Percentiles rank a stretch among this genome's conserved stretches.
Evolutionary conservation across 2,329 filamentous ascomycete species (phyloP).

Genomic region (Simplicillium aogashimaense): DNA sequence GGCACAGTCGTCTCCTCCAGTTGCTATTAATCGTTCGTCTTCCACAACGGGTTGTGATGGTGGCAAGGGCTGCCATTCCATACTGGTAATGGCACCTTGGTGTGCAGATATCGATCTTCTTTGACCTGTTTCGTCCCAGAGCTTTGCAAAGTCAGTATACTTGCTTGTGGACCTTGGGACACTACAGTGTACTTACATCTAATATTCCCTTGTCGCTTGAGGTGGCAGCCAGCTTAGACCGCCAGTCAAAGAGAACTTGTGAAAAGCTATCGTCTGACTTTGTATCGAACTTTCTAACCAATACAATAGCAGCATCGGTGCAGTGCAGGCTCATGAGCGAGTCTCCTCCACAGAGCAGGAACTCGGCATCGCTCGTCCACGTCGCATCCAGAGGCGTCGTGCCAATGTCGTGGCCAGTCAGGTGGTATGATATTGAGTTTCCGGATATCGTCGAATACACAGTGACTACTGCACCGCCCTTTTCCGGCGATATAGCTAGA

Average conservation of each 20-base stretch:
- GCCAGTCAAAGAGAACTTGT: slow-evolving; percentile 46
- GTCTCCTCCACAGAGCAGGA: slow-evolving; percentile 49
- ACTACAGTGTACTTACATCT: slow-evolving; percentile 37
- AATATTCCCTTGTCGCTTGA: slow-evolving; percentile 49
- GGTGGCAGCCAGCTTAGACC: slow-evolving; percentile 44
- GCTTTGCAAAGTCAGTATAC: slow-evolving; percentile 19
- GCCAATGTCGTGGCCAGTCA: slow-evolving; percentile 39
- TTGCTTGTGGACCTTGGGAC: slow-evolving; percentile 6
- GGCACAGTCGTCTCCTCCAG: slow-evolving; percentile 51
- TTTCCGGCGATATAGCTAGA: slow-evolving; percentile 46
- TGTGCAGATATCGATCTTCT: slow-evolving; percentile 49
- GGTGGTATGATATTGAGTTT: slow-evolving; percentile 34
- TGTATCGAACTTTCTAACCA: slow-evolving; percentile 39
- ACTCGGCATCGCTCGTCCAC: slow-evolving; percentile 50
- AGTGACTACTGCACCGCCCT: slow-evolving; percentile 43
- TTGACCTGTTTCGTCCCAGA: slow-evolving; percentile 46
- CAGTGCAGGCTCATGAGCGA: slow-evolving; percentile 38
- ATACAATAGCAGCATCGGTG: slow-evolving; percentile 33
- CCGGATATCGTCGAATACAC: slow-evolving; percentile 36
- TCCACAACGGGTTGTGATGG: slow-evolving; percentile 22
- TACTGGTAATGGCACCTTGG: slow-evolving; percentile 44
- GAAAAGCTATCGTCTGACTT: slow-evolving; percentile 43
- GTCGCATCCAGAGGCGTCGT: slow-evolving; percentile 45
- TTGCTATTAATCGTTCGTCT: slow-evolving; percentile 49
- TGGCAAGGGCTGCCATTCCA: slow-evolving; percentile 49